These are phyloP conservation scores for Talaromyces sp. DNA, from an alignment of 2,329 filamentous ascomycete genomes.

Conservation along the genomic window DNA sequence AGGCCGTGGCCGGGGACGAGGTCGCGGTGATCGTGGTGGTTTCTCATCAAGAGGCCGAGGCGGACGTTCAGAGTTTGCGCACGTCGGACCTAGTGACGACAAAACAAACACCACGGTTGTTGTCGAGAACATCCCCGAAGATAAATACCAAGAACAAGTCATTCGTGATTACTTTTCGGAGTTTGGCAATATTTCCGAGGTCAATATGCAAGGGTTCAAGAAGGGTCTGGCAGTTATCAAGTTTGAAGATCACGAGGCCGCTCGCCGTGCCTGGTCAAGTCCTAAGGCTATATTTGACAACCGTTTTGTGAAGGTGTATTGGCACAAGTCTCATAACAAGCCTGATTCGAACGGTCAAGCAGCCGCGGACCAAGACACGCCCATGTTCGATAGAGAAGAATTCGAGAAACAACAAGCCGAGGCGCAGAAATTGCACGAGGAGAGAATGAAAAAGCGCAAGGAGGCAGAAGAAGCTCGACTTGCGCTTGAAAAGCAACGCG, in stretches of 20 bases:
- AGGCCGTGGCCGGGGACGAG: conserved; percentile 41
- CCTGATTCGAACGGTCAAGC: conserved; percentile 32
- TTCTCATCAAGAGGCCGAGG: conserved; percentile 40
- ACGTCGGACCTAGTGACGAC: conserved; percentile 53
- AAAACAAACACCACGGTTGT: conserved; percentile 57
- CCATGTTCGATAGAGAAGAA: conserved; percentile 53
- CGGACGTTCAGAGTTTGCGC: conserved; percentile 54
- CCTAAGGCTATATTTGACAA: conserved; percentile 65
- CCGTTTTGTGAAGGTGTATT: conserved; percentile 64
- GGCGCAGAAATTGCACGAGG: conserved; percentile 57
- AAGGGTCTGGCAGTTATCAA: conserved; percentile 57
- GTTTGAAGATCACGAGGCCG: conserved; percentile 52
- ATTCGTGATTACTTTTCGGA: conserved; percentile 59
- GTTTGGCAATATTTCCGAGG: conserved; percentile 56
- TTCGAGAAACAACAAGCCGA: conserved; percentile 57
- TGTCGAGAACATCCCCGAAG: conserved; percentile 61
- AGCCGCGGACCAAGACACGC: conserved; percentile 36
- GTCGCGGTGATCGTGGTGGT: conserved; percentile 44
- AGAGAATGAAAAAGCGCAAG: conserved; percentile 52
- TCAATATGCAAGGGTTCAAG: conserved; percentile 56
- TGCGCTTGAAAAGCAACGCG: conserved; percentile 54
- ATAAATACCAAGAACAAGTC: conserved; percentile 54
- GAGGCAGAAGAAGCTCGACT: conserved; percentile 53
- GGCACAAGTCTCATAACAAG: conserved; percentile 51
- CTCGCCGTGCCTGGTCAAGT: conserved; percentile 57